Percentiles rank a stretch among this genome's conserved stretches.
Conservation (phyloP, 2,329 filamentous ascomycete species). For the Calonectria leucothoes region DNA sequence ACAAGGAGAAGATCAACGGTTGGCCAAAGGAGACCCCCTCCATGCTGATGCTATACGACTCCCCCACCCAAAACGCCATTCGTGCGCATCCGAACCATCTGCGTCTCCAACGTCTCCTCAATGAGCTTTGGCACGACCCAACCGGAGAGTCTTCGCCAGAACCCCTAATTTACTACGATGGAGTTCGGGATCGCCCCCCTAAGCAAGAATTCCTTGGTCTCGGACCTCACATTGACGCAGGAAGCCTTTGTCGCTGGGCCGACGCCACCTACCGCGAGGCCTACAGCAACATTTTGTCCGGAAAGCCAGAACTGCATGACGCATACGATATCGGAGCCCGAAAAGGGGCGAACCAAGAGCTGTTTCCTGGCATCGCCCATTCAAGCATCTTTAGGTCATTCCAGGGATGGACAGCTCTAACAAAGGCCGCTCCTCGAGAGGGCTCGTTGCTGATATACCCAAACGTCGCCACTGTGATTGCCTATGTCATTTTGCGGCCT, state of each 20-base stretch:
- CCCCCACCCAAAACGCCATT: constrained; percentile 51
- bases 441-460: constrained; percentile 55
- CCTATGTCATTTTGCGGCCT: constrained; percentile 55
- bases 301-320: constrained; percentile 50
- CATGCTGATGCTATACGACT: constrained; percentile 53
- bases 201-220: constrained; percentile 52
- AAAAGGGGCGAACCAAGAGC: constrained; percentile 46
- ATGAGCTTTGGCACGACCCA: constrained; percentile 52
- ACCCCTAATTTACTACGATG: constrained; percentile 54
- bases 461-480: constrained; percentile 48
- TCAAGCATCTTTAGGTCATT: constrained; percentile 52
- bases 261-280: constrained; percentile 50
- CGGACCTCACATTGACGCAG: constrained; percentile 57
- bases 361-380: constrained; percentile 50
- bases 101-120: constrained; percentile 49
- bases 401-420: constrained; percentile 57
- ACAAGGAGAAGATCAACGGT: constrained; percentile 43
- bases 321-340: constrained; percentile 50
- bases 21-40: constrained; percentile 52
- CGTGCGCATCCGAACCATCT: constrained; percentile 53
- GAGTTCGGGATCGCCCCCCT: constrained; percentile 51
- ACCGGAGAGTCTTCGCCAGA: constrained; percentile 44
- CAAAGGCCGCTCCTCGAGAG: constrained; percentile 45
- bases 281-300: constrained; percentile 52
- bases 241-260: constrained; percentile 56